Evolutionary conservation across 306 rosid genomes (phyloP), one percentile per base, ranked within the genome.

Genomic region (Parietaria judaica): DNA sequence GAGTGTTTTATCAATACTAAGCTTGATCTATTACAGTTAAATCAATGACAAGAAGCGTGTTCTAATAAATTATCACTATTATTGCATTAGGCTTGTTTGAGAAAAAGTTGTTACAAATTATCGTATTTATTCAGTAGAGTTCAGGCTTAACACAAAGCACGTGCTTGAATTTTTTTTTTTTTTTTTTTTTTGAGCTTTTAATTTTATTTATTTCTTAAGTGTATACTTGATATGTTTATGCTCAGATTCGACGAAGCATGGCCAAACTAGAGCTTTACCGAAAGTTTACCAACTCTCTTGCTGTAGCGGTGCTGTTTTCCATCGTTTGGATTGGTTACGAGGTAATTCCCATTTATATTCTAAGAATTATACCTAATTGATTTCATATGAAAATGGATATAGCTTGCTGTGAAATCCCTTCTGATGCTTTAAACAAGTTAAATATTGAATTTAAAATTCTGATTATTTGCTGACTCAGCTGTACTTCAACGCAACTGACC

Each of bases 281-380:
- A 74, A 86, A 79, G 58, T 86, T 86, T 72, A 83, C 95, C n/a
- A 83, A 86, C 76, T 72, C 74, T 64, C 89, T 86, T 78, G 95
- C 95, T 11, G 83, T 76, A 68, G 76, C 95, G 35, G 87, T 86
- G 66, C 70, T 86, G 67, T 82, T 83, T 52, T 86, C 95, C 16
- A 80, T 86, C 23, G 9, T 78, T 72, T 86, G 95, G 89, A 86
- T 86, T 63, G 87, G 89, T 44, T 80, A 83, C 36, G 95, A 86
- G 95, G 95, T 85, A 60, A 4, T 60, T 54, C 58, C 68, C 71
- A 11, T 66, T 52, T 54, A 39, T 35, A 48, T 58, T 49, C 56
- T 36, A 36, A 51, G 12, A 63, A 36, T 58, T 52, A 6, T 31
- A 34, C 31, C 45, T 45, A 36, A 45, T 10, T 6, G 50, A 44